A percentile compares a stretch with the other conserved stretches of the same genome.
phyloP scores from a whole-genome alignment of 2,329 filamentous ascomycete species.

The Cordyceps pruinosa region DNA sequence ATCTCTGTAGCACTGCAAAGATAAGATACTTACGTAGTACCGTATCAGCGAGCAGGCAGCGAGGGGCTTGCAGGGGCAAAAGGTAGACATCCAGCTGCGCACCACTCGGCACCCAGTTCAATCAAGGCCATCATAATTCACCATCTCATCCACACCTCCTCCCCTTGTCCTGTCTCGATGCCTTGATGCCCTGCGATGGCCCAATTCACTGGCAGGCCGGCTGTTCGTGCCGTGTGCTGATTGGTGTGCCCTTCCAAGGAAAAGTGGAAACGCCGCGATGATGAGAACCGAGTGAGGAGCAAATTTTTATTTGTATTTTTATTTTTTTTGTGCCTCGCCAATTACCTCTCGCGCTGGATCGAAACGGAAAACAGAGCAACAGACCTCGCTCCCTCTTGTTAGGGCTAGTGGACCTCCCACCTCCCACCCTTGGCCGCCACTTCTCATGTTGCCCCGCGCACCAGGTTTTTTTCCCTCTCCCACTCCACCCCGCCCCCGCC shows the following conservation, averaged over 20 bases:
- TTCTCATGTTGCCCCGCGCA: constrained; percentile 29
- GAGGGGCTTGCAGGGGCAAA: constrained; percentile 11
- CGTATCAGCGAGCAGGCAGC: too few species aligned
- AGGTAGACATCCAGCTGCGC: neutral
- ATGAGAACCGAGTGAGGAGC: neutral
- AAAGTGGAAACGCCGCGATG: constrained; percentile 2
- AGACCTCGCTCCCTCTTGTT: constrained; percentile 1
- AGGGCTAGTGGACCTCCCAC: constrained; percentile 9
- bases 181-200: constrained; percentile 9
- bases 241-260: neutral
- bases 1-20: neutral
- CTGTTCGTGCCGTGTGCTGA: neutral
- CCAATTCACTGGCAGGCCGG: neutral
- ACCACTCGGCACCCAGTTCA: too few species aligned
- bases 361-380: neutral
- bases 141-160: neutral
- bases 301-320: too few species aligned
- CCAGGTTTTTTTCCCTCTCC: constrained; percentile 13
- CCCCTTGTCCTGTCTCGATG: too few species aligned
- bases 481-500: constrained; percentile 21
- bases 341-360: neutral
- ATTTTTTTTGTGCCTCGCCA: constrained; percentile 9
- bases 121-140: too few species aligned
- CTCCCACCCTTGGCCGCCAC: neutral
- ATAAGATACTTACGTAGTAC: too few species aligned